A percentile compares a stretch with the other conserved stretches of the same genome.
Conservation (phyloP, 306 rosid genomes). For the Acmispon strigosus region DNA sequence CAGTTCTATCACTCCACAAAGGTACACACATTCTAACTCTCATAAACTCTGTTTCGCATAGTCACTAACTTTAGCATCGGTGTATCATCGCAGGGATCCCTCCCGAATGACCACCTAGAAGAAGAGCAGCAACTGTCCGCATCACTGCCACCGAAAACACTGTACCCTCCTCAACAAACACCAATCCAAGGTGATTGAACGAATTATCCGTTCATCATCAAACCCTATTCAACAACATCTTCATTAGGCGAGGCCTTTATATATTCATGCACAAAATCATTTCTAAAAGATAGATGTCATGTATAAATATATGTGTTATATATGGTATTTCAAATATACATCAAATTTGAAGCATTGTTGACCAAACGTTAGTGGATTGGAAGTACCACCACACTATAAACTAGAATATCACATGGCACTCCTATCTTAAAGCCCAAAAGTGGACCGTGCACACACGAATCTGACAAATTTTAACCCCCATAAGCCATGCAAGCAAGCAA, state of each 20-base stretch:
- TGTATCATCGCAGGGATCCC: too few species aligned
- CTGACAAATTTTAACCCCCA: slow-evolving; percentile 53
- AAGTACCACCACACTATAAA: slow-evolving; percentile 22
- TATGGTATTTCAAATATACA: background rate
- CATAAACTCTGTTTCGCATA: too few species aligned
- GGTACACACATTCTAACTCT: too few species aligned
- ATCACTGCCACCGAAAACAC: too few species aligned
- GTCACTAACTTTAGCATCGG: too few species aligned
- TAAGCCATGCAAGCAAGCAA: slow-evolving; percentile 48
- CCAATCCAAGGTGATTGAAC: too few species aligned
- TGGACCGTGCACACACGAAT: slow-evolving; percentile 34
- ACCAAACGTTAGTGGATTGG: slow-evolving; percentile 32
- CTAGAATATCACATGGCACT: slow-evolving; percentile 39
- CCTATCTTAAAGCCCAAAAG: slow-evolving; percentile 37
- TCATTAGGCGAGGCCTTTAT: background rate
- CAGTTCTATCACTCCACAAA: too few species aligned
- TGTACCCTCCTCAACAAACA: too few species aligned
- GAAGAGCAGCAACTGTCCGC: too few species aligned
- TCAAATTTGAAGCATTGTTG: slow-evolving; percentile 5
- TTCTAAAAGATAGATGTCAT: background rate
- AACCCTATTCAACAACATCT: slow-evolving; percentile 6
- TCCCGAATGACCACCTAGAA: too few species aligned
- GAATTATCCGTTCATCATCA: too few species aligned
- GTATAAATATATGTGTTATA: background rate
- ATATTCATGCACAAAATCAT: slow-evolving; percentile 6